These are phyloP conservation scores for Colletotrichum neosansevieriae DNA, from an alignment of 2,329 filamentous ascomycete genomes.

Conservation along the genomic window DNA sequence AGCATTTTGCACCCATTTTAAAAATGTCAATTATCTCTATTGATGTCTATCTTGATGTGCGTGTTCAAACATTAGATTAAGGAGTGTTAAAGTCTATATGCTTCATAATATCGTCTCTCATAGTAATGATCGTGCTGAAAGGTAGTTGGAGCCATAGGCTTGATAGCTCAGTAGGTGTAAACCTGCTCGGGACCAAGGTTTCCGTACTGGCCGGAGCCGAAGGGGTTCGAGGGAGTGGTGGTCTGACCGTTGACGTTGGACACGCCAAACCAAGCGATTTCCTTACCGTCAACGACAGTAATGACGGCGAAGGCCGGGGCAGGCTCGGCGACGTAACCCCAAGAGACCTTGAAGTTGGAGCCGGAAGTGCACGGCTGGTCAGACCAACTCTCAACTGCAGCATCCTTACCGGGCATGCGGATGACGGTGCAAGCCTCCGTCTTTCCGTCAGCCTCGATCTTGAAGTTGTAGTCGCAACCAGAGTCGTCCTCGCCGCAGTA, in stretches of 20 bases:
- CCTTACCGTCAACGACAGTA: constrained; percentile 11
- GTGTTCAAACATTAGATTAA: constrained; percentile 16
- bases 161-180: constrained; percentile 23
- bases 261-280: constrained; percentile 27
- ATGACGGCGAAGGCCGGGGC: constrained; percentile 15
- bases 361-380: constrained; percentile 29
- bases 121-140: not conserved
- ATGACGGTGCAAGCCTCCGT: constrained; percentile 25
- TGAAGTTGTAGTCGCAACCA: constrained; percentile 37
- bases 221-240: constrained; percentile 29
- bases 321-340: constrained; percentile 16
- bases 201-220: constrained; percentile 32
- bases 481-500: constrained; percentile 22
- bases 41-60: not conserved
- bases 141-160: not conserved
- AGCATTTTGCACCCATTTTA: not conserved
- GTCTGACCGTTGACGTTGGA: constrained; percentile 34
- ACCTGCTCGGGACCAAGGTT: constrained; percentile 34
- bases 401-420: constrained; percentile 18
- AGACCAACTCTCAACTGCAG: constrained; percentile 30
- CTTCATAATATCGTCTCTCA: not conserved
- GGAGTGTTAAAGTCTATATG: not conserved
- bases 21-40: not conserved
- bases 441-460: constrained; percentile 24
- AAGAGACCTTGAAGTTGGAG: constrained; percentile 30